phyloP scores from a whole-genome alignment of 805 yeast genomes.

The Ogataea ganodermae region DNA sequence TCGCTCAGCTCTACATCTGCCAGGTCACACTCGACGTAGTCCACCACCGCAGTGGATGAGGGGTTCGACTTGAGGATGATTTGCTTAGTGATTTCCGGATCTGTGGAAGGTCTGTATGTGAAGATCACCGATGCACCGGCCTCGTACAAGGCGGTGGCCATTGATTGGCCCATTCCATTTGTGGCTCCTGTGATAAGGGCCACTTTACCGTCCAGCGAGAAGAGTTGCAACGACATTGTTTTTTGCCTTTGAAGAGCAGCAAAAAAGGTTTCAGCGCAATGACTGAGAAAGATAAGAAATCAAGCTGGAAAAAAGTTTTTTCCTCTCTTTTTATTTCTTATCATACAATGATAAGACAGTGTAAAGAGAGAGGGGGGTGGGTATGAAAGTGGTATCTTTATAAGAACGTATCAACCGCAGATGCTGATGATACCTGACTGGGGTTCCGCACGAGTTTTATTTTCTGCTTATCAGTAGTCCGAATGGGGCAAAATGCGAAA shows the following conservation, averaged over 20 bases:
- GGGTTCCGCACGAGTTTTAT: no score
- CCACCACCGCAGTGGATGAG: conserved; percentile 27
- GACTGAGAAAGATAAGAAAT: no score
- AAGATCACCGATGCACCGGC: conserved; percentile 47
- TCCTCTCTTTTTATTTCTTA: no score
- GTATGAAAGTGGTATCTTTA: no score
- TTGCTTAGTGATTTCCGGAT: conserved; percentile 32
- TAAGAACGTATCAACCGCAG: no score
- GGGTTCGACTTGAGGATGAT: conserved; percentile 31
- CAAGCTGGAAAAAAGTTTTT: no score
- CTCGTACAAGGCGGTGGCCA: conserved; percentile 51
- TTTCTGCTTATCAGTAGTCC: no score
- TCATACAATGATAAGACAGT: neutral
- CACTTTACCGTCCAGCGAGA: conserved; percentile 41
- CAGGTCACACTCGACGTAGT: conserved; percentile 30
- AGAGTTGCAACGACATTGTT: conserved; percentile 23
- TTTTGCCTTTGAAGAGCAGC: no score
- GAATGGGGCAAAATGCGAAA: no score
- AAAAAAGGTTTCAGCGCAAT: no score
- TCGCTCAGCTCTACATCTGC: conserved; percentile 32
- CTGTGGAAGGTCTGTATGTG: conserved; percentile 38
- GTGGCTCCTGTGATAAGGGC: conserved; percentile 54
- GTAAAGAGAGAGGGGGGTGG: no score
- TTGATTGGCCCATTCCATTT: conserved; percentile 55
- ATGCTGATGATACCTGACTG: no score